Evolutionary conservation across 306 rosid species (phyloP).

Genomic region (Lathyrus tuberosus): DNA sequence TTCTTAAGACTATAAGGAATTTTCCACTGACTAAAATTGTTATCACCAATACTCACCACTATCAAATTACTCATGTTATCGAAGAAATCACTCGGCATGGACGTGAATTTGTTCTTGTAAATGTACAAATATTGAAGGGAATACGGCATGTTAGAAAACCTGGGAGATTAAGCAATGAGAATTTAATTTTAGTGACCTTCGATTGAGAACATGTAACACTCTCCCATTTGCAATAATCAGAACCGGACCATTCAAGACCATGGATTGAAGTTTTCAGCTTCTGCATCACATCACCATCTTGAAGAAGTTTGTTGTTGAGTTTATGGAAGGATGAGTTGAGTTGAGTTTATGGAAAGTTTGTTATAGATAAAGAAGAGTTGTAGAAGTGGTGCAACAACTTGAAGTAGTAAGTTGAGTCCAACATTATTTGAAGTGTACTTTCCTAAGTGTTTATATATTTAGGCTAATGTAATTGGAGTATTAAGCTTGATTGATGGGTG

Average conservation of each 20-base stretch:
- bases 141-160: constrained; percentile 49
- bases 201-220: constrained; percentile 33
- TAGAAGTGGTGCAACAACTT: no score
- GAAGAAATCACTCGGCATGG: constrained; percentile 64
- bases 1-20: constrained; percentile 53
- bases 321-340: no score
- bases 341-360: no score
- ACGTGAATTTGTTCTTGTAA: constrained; percentile 55
- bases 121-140: constrained; percentile 45
- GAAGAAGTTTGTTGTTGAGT: no score
- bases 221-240: constrained; percentile 53
- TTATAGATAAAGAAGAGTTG: no score
- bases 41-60: constrained; percentile 47
- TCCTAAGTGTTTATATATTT: no score
- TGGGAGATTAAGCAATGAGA: no score
- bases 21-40: constrained; percentile 53
- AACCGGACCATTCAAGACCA: constrained; percentile 57
- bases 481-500: no score
- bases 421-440: no score
- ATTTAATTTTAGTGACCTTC: constrained; percentile 46
- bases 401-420: no score
- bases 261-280: constrained; percentile 35
- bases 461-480: no score
- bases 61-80: constrained; percentile 37
- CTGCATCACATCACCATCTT: constrained; percentile 56